Percentiles rank a stretch among this genome's conserved stretches.
Conservation (phyloP, 306 rosid genomes). For the Biancaea sappan region DNA sequence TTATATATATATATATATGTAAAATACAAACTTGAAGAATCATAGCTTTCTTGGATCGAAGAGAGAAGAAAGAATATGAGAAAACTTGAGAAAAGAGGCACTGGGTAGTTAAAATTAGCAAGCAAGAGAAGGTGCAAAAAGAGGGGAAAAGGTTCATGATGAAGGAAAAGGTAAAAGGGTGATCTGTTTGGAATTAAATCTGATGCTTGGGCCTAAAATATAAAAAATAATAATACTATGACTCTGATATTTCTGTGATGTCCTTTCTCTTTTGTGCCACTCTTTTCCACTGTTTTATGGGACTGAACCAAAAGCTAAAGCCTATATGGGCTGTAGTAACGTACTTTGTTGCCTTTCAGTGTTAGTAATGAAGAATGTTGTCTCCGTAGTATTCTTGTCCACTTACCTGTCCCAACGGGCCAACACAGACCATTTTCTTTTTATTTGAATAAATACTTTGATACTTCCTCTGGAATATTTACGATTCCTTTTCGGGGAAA, state of each 20-base stretch:
- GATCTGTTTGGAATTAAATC: conserved; percentile 52
- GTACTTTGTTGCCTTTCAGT: conserved; percentile 31
- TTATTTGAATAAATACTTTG: conserved; percentile 25
- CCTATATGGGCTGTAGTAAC: neutral
- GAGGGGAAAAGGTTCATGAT: conserved; percentile 37
- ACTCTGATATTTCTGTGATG: conserved; percentile 6
- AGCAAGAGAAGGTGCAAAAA: conserved; percentile 85
- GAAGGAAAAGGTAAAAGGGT: conserved; percentile 60
- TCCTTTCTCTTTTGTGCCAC: conserved; percentile 26
- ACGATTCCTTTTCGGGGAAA: conserved; percentile 34
- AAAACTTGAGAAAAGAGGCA: conserved; percentile 98
- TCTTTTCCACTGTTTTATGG: conserved; percentile 56
- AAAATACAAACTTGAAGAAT: conserved; percentile 53
- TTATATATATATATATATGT: conserved; percentile 42
- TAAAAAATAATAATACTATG: neutral
- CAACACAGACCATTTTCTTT: conserved; percentile 22
- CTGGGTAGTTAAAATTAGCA: conserved; percentile 66
- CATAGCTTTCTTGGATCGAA: conserved; percentile 83
- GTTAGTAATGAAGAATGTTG: conserved; percentile 62
- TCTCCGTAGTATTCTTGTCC: conserved; percentile 39
- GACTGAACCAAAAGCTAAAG: conserved; percentile 70
- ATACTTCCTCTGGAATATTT: conserved; percentile 36
- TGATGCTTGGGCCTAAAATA: conserved; percentile 33
- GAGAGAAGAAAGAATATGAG: conserved; percentile 83
- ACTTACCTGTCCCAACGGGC: neutral